phyloP scores from a whole-genome alignment of 2,329 filamentous ascomycete genomes.

The Reticulascus tulasneorum region DNA sequence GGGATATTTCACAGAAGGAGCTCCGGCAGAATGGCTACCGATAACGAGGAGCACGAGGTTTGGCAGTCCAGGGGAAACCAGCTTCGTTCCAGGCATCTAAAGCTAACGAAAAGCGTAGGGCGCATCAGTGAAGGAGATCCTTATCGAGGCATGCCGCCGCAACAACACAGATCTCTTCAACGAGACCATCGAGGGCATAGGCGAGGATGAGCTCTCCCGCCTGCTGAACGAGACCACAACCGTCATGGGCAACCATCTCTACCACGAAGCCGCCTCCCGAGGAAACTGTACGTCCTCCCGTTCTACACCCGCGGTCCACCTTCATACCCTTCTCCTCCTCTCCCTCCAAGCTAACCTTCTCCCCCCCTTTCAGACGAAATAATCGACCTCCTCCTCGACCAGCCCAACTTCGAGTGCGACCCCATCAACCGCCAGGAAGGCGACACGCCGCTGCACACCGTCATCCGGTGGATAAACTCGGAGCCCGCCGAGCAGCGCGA shows the following conservation, averaged over 20 bases:
- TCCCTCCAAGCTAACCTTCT: slow-evolving; percentile 4
- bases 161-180: slow-evolving; percentile 85
- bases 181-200: slow-evolving; percentile 63
- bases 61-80: not conserved
- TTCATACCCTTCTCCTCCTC: not conserved
- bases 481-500: slow-evolving; percentile 60
- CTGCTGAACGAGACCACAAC: slow-evolving; percentile 85
- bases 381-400: slow-evolving; percentile 78
- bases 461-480: slow-evolving; percentile 71
- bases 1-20: too few relatives aligned
- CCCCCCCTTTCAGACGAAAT: slow-evolving; percentile 59
- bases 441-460: slow-evolving; percentile 77
- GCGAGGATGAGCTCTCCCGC: slow-evolving; percentile 62
- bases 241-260: slow-evolving; percentile 79
- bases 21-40: slow-evolving; percentile 24
- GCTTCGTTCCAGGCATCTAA: too few relatives aligned
- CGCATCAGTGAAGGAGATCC: slow-evolving; percentile 76
- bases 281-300: slow-evolving; percentile 68
- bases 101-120: slow-evolving; percentile 50
- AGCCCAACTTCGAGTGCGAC: slow-evolving; percentile 82
- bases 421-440: slow-evolving; percentile 65
- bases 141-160: slow-evolving; percentile 88
- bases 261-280: slow-evolving; percentile 82
- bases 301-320: not conserved
- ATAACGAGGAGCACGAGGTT: slow-evolving; percentile 33